Percentiles rank a stretch among this genome's conserved stretches.
Conservation (phyloP, 495 filamentous ascomycete species). For the Aspergillus cristatus region DNA sequence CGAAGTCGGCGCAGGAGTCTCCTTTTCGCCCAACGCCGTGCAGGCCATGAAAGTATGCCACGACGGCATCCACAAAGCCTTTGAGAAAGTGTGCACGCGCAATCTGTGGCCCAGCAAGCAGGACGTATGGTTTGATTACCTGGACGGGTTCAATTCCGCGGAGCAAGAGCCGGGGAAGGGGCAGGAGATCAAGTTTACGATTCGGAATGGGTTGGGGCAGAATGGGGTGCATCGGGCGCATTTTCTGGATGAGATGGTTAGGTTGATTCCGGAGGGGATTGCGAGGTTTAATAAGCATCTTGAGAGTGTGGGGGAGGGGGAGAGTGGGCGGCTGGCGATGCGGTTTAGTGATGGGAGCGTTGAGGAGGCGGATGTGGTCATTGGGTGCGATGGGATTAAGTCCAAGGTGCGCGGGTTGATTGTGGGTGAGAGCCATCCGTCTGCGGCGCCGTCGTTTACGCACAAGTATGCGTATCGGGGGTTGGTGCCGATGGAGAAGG, state of each 20-base stretch:
- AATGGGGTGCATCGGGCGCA: slow-evolving; percentile 40
- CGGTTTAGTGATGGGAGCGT: slow-evolving; percentile 22
- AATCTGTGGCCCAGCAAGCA: slow-evolving; percentile 27
- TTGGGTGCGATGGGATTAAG: slow-evolving; percentile 54
- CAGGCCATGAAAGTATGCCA: slow-evolving; percentile 47
- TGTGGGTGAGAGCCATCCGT: slow-evolving; percentile 28
- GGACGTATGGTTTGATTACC: slow-evolving; percentile 20
- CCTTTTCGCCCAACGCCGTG: slow-evolving; percentile 49
- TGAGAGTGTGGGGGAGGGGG: slow-evolving; percentile 12
- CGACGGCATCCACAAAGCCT: slow-evolving; percentile 34
- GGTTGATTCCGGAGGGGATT: slow-evolving; percentile 33
- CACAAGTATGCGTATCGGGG: slow-evolving; percentile 44
- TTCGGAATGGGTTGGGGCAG: slow-evolving; percentile 16
- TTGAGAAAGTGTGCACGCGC: slow-evolving; percentile 25
- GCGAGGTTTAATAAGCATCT: slow-evolving; percentile 35
- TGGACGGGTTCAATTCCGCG: slow-evolving; percentile 13
- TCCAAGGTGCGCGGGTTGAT: slow-evolving; percentile 37
- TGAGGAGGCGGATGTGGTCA: slow-evolving; percentile 33
- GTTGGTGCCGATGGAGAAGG: slow-evolving; percentile 43
- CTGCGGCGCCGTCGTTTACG: slow-evolving; percentile 31
- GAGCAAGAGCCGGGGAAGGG: slow-evolving; percentile 1
- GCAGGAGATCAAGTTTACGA: slow-evolving; percentile 16
- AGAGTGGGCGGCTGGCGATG: slow-evolving; percentile 17
- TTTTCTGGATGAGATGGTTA: slow-evolving; percentile 40
- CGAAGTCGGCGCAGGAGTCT: slow-evolving; percentile 55